Evolutionary conservation across 805 yeast genomes (phyloP).

Genomic region (Cyberlindnera euphorbiiphila): DNA sequence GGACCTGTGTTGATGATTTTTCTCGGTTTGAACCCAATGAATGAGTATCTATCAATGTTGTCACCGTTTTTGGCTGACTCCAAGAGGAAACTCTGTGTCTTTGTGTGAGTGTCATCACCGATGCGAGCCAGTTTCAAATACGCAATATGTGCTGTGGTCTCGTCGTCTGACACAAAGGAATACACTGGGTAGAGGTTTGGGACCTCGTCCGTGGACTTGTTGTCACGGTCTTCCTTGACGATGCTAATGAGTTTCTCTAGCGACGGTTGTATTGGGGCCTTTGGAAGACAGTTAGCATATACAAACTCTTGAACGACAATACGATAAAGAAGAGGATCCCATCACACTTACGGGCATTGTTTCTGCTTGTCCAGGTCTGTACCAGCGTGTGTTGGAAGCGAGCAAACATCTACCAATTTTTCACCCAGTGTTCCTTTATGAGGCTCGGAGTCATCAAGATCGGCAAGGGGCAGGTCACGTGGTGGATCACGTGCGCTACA

Average conservation of each 20-base stretch:
- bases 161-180: slow-evolving; percentile 68
- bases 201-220: slow-evolving; percentile 22
- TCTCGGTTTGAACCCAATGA: slow-evolving; percentile 82
- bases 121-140: slow-evolving; percentile 70
- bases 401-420: too few species aligned
- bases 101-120: slow-evolving; percentile 47
- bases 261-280: slow-evolving; percentile 45
- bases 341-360: too few species aligned
- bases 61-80: slow-evolving; percentile 91
- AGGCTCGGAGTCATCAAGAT: too few species aligned
- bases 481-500: too few species aligned
- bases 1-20: slow-evolving; percentile 84
- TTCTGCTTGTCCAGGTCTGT: too few species aligned
- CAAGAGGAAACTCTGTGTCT: slow-evolving; percentile 71
- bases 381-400: too few species aligned
- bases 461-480: too few species aligned
- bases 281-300: neutral
- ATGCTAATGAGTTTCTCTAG: slow-evolving; percentile 41
- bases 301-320: too few species aligned
- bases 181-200: slow-evolving; percentile 82
- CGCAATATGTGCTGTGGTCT: slow-evolving; percentile 85
- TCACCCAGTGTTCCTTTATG: too few species aligned
- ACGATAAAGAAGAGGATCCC: too few species aligned
- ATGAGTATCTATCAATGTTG: slow-evolving; percentile 83
- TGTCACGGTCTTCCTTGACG: slow-evolving; percentile 34